Base-by-base conservation (phyloP, 225 moss, liverwort and hornwort genomes). In the Rhytidiadelphus loreus region DNA sequence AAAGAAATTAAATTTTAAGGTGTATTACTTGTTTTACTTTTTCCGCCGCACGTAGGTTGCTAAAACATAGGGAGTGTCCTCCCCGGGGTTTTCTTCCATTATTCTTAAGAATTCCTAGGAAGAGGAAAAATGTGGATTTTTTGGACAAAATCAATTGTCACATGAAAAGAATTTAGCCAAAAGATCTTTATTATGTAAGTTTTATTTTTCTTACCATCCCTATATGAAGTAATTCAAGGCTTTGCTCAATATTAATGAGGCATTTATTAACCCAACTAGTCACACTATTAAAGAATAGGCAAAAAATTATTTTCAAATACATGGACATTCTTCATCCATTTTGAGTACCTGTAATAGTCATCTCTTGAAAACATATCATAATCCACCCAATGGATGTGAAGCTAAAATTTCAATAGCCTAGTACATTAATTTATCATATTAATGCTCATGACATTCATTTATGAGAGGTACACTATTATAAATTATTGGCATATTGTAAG, bases 101-200 rank as follows among this genome's bases (percentile, higher is more conserved):
- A 18, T 0, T 12, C 2, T 7, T 2, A 12, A 30, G 7, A 19
- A 19, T 74, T 2, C 4, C 1, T 19, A 30, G 0, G 0, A 28
- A 72, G 4, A 73, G 0, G 12, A 29, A 28, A 29, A 44, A 17
- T 29, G 4, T 11, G 6, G 6, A 44, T 46, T 48, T 19, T 73
- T 73, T 7, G 7, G 32, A 7, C 73, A 74, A 48, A 74, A 48
- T 32, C 11, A 30, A 8, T 48, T 48, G 46, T 32, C 0, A 0
- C 2, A 7, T 48, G 7, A 32, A 74, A 74, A 74, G 1, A 11
- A 74, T 7, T 73, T 74, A 74, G 9, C 16, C 20, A 32, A 74
- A 32, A 48, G 2, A 74, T 32, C 7, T 74, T 74, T 2, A 20
- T 19, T 11, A 12, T 48, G 6, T 19, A 74, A 18, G 0, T 48